A percentile compares a stretch with the other conserved stretches of the same genome.
Conservation (phyloP, 805 yeast genomes). For the Isabelozyma gotoi region DNA sequence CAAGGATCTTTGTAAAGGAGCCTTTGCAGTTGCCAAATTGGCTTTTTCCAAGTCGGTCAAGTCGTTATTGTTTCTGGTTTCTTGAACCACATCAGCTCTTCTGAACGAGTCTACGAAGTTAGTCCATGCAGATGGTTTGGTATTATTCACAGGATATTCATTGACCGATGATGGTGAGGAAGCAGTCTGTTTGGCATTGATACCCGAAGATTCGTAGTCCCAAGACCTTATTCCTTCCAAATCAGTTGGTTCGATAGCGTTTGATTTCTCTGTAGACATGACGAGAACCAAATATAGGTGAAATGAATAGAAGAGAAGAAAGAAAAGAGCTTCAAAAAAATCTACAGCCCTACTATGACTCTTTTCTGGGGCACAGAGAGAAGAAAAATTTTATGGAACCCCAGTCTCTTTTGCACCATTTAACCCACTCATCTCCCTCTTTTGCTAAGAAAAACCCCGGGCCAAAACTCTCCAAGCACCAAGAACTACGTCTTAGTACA, state of each 20-base stretch:
- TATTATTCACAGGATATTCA: background rate
- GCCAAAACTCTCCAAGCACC: too few species aligned
- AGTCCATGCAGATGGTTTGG: constrained; percentile 12
- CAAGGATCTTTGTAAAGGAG: constrained; percentile 15
- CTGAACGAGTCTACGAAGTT: constrained; percentile 29
- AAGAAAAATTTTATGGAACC: too few species aligned
- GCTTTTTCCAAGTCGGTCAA: constrained; percentile 34
- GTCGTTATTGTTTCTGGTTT: constrained; percentile 1
- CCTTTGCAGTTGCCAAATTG: constrained; percentile 31
- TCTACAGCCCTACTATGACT: too few species aligned
- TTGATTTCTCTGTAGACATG: too few species aligned
- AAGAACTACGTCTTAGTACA: background rate
- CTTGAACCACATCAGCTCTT: constrained; percentile 17
- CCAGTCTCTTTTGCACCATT: too few species aligned
- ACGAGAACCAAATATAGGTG: too few species aligned
- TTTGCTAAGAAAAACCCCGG: too few species aligned
- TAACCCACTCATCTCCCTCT: too few species aligned
- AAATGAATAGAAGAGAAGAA: too few species aligned
- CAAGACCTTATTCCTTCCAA: background rate
- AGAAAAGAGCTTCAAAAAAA: too few species aligned
- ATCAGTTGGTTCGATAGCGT: background rate
- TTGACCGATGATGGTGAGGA: background rate
- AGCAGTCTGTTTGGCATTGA: background rate
- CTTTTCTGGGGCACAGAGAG: too few species aligned
- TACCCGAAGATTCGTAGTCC: background rate